Conservation (phyloP, 495 filamentous ascomycete genomes). For the Pyrenopolyporus hunteri region DNA sequence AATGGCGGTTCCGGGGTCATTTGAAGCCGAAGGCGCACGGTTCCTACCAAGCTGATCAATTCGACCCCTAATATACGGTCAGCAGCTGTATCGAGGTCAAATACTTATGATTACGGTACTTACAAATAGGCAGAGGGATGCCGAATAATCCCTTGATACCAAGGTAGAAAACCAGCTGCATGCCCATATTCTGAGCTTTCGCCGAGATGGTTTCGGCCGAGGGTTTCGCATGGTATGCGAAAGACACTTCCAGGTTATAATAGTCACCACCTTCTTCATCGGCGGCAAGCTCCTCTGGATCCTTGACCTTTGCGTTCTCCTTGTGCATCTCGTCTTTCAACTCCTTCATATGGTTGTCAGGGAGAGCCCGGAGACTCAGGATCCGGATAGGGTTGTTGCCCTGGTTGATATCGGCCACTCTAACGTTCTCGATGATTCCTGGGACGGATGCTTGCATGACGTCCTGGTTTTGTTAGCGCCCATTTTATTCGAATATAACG, state of each 20-base stretch:
- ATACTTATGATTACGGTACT: constrained; percentile 4
- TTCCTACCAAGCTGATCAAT: constrained; percentile 83
- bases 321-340: constrained; percentile 79
- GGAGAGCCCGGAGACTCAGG: constrained; percentile 85
- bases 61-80: constrained; percentile 64
- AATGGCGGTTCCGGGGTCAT: constrained; percentile 91
- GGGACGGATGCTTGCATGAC: constrained; percentile 96
- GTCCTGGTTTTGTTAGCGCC: constrained; percentile 63
- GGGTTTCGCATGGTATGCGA: constrained; percentile 90
- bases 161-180: constrained; percentile 90
- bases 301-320: constrained; percentile 78
- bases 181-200: constrained; percentile 92
- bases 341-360: constrained; percentile 78
- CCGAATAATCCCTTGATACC: constrained; percentile 86
- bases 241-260: constrained; percentile 92
- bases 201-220: constrained; percentile 68
- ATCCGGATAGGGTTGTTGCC: constrained; percentile 89
- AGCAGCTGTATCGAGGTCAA: neutral
- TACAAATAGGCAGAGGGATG: constrained; percentile 83
- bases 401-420: constrained; percentile 95
- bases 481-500: neutral
- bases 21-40: constrained; percentile 78
- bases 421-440: constrained; percentile 87
- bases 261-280: constrained; percentile 91
- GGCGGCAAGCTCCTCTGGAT: constrained; percentile 85